Conservation (phyloP, 139 green algal genomes). For the Volvox africanus region DNA sequence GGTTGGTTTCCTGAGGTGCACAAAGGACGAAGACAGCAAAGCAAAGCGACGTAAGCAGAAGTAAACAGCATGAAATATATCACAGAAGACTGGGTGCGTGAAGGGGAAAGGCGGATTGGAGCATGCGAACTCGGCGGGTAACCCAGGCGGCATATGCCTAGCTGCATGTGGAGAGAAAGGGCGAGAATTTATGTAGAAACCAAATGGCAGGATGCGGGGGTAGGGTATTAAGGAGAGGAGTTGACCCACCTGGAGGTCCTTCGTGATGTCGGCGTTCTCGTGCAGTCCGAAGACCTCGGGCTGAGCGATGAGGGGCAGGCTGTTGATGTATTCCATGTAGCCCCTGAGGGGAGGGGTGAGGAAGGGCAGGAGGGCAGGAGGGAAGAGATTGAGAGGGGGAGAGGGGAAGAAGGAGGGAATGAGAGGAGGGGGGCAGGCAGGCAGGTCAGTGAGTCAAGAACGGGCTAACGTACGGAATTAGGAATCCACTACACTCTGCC, state of each 20-base stretch:
- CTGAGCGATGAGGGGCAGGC: conserved; percentile 69
- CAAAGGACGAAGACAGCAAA: neutral
- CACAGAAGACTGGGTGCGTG: neutral
- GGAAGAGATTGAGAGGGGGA: neutral
- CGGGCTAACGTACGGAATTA: too few species aligned
- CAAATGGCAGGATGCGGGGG: too few species aligned
- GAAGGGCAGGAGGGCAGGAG: too few species aligned
- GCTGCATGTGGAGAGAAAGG: too few species aligned
- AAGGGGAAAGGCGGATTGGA: neutral
- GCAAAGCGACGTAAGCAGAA: conserved; percentile 49
- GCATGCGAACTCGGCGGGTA: too few species aligned
- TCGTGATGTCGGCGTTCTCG: conserved; percentile 84
- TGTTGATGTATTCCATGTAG: conserved; percentile 83
- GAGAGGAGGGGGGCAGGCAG: neutral
- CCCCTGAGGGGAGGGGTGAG: conserved; percentile 5
- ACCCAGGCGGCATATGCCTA: too few species aligned
- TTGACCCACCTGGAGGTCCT: conserved; percentile 70
- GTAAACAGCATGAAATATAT: conserved; percentile 12
- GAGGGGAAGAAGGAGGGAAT: neutral
- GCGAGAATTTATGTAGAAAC: too few species aligned
- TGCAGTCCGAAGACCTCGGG: conserved; percentile 85
- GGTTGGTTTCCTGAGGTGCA: conserved; percentile 53
- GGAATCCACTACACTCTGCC: too few species aligned
- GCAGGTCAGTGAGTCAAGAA: too few species aligned
- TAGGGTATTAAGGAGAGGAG: too few species aligned